phyloP scores from a whole-genome alignment of 495 filamentous ascomycete species.

The Geoglossum glabrum region DNA sequence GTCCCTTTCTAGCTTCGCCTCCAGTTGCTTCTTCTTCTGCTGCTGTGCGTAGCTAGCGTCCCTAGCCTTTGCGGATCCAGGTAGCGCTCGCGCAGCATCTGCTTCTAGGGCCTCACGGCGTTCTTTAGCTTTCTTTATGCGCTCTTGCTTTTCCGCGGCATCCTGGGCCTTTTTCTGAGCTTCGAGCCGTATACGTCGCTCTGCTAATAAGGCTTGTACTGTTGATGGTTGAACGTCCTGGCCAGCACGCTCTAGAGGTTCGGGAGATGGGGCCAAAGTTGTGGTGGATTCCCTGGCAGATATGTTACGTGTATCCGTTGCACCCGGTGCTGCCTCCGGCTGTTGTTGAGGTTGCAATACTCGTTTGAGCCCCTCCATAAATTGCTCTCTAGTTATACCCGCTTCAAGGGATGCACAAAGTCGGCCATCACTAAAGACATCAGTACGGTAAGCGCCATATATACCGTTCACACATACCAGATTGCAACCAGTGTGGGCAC shows the following conservation, averaged over 20 bases:
- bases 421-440: conserved; percentile 14
- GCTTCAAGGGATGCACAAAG: conserved; percentile 13
- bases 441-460: neutral
- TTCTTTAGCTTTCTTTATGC: neutral
- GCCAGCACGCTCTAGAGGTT: neutral
- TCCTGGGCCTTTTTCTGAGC: conserved; percentile 18
- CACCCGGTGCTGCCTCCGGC: neutral
- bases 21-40: conserved; percentile 29
- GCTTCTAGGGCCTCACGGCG: conserved; percentile 11
- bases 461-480: conserved; percentile 27
- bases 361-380: conserved; percentile 9
- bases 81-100: neutral
- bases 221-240: conserved; percentile 5
- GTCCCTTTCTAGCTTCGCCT: conserved; percentile 36
- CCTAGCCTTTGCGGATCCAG: conserved; percentile 9
- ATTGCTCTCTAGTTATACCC: conserved; percentile 13
- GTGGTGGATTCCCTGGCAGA: neutral
- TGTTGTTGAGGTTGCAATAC: conserved; percentile 2
- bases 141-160: conserved; percentile 6
- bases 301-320: neutral
- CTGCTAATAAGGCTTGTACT: conserved; percentile 11
- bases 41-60: conserved; percentile 25
- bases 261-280: neutral
- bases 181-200: conserved; percentile 13
- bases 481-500: conserved; percentile 64